Base-by-base conservation (phyloP, 148 eudicot genomes). In the Amaranthus hypochondriacus region DNA sequence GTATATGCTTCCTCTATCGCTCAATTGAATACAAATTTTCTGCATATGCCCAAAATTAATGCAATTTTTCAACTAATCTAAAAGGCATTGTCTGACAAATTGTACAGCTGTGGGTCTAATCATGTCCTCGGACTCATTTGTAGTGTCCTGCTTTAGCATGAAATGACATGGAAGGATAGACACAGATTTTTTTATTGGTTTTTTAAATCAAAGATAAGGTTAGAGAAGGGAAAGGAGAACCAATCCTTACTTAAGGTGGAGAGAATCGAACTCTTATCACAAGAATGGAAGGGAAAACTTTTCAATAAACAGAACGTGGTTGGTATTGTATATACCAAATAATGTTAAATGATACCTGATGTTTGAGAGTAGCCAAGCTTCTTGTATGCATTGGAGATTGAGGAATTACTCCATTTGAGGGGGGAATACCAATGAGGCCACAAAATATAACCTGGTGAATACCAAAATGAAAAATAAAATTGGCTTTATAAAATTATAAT, bases 361-460 rank as follows among this genome's bases (percentile, higher is more conserved):
- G 99, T 76, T 95, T 95, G 74, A 95, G 87, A 66, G 97, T 92
- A 77, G 99, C 99, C 81, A 95, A 83, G 80, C 99, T 95, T 84
- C 90, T 95, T 15, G 99, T 95, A 71, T 95, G 99, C 99, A 95
- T 95, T 56, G 99, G 99, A 82, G 99, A 95, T 75, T 95, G 99
- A 64, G 99, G 99, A 82, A 95, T 95, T 57, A 95, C 99, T 78
- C 99, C 99, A 83, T 92, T 95, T 70, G 99, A 84, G 14, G 99
- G 99, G 70, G 99, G 99, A 67, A 96, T 90, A 81, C 99, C 99
- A 51, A 92, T 71, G 56, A 96, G 89, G 69, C 99, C 99, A 56
- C 99, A 96, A 52, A 96, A 9, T 71, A 96, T 85, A 66, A 87
- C 90, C 99, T 96, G 82, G 39, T 21, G 12, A 70, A 18, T 46